phyloP scores from a whole-genome alignment of 345 rosid genomes.

The Raphanus raphanistrum region DNA sequence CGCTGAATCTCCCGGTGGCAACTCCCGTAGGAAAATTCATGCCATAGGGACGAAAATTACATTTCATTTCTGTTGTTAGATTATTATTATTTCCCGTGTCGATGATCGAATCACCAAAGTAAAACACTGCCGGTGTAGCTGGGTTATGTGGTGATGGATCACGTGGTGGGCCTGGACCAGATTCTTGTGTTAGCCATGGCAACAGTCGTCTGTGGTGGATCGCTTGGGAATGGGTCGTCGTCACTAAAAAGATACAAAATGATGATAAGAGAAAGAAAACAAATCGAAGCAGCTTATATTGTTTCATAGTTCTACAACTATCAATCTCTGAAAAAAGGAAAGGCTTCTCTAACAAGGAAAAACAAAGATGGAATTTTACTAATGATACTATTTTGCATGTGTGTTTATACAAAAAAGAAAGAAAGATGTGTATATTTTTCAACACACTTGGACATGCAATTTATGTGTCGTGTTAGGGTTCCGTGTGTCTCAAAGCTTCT shows the following conservation, averaged over 20 bases:
- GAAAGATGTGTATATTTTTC: neutral
- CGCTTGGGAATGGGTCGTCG: constrained; percentile 28
- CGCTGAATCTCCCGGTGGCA: constrained; percentile 59
- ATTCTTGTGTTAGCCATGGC: constrained; percentile 35
- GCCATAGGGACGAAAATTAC: constrained; percentile 16
- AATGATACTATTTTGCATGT: neutral
- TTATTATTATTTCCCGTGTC: constrained; percentile 51
- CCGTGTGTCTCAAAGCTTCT: constrained; percentile 23
- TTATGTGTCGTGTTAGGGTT: constrained; percentile 26
- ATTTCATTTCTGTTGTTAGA: constrained; percentile 1
- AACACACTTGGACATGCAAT: constrained; percentile 22
- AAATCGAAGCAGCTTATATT: neutral
- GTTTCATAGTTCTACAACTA: neutral
- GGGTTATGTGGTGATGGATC: constrained; percentile 10
- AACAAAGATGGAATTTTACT: constrained; percentile 2
- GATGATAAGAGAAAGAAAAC: constrained; percentile 10
- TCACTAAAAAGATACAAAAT: constrained; percentile 10
- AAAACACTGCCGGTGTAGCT: constrained; percentile 41
- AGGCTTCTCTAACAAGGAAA: neutral
- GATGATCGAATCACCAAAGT: constrained; percentile 54
- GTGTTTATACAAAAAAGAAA: neutral
- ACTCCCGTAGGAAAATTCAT: constrained; percentile 41
- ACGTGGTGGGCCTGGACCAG: neutral
- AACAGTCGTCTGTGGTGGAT: constrained; percentile 22
- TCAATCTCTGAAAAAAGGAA: constrained; percentile 1